Percentiles rank a stretch among this genome's conserved stretches.
phyloP scores from a whole-genome alignment of 2,329 filamentous ascomycete species.

The Xylariales sp. region DNA sequence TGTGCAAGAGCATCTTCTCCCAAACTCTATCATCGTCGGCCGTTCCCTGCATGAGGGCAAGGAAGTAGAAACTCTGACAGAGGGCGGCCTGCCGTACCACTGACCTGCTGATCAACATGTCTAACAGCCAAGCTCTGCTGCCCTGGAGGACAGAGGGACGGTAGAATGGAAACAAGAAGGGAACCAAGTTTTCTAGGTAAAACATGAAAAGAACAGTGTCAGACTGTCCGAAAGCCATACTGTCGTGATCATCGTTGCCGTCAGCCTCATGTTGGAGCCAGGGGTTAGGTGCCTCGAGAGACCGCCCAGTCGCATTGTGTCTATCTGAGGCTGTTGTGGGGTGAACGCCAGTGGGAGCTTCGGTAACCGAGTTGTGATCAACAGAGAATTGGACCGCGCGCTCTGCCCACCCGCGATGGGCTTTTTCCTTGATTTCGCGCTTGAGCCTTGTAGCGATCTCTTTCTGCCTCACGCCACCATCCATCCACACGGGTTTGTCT shows the following conservation, averaged over 20 bases:
- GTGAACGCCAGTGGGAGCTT: background rate
- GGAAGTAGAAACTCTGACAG: constrained; percentile 19
- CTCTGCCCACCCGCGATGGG: constrained; percentile 10
- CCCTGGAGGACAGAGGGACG: constrained; percentile 16
- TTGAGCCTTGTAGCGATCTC: constrained; percentile 28
- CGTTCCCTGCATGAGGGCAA: constrained; percentile 13
- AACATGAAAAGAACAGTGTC: constrained; percentile 19
- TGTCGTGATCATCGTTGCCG: background rate
- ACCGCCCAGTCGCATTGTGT: background rate
- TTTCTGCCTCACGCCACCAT: constrained; percentile 27
- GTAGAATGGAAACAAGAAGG: constrained; percentile 23
- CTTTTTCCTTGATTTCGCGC: constrained; percentile 17
- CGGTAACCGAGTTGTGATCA: background rate
- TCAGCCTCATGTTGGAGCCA: constrained; percentile 3
- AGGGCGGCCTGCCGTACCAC: constrained; percentile 17
- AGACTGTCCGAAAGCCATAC: constrained; percentile 9
- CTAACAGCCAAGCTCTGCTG: constrained; percentile 16
- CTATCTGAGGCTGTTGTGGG: background rate
- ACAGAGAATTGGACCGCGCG: constrained; percentile 1
- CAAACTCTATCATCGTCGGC: constrained; percentile 11
- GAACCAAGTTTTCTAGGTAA: constrained; percentile 20
- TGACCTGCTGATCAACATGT: constrained; percentile 19
- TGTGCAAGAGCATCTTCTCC: constrained; percentile 19
- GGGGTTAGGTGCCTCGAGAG: background rate
- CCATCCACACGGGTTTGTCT: constrained; percentile 33